A percentile compares a stretch with the other conserved stretches of the same genome.
These are phyloP conservation scores for Stephanodiscus triporus DNA, from an alignment of 108 stramenopile genomes.

Conservation along the genomic window DNA sequence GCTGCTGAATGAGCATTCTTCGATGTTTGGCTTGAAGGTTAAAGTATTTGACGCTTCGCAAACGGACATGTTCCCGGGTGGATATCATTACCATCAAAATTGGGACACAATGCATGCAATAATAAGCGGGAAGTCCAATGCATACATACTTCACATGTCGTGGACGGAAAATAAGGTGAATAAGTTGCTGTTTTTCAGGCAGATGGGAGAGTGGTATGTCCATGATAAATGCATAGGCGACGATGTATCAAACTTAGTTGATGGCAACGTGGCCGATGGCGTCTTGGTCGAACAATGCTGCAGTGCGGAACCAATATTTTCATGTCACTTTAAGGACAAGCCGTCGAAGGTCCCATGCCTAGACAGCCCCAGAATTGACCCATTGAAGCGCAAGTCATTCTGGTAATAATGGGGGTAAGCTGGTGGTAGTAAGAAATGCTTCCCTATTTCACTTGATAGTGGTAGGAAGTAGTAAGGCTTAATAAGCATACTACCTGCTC, in stretches of 20 bases:
- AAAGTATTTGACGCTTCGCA: constrained; percentile 52
- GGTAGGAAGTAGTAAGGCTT: no score
- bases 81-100: constrained; percentile 48
- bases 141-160: constrained; percentile 53
- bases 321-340: constrained; percentile 77
- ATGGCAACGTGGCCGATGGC: constrained; percentile 25
- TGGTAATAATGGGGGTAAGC: constrained; percentile 1
- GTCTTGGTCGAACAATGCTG: constrained; percentile 53
- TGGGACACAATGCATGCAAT: constrained; percentile 51
- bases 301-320: constrained; percentile 51
- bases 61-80: constrained; percentile 50
- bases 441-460: no score
- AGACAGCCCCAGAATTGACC: constrained; percentile 55
- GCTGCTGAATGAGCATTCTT: constrained; percentile 49
- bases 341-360: constrained; percentile 65
- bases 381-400: constrained; percentile 22
- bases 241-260: constrained; percentile 16
- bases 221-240: constrained; percentile 57
- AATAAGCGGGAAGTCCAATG: constrained; percentile 33
- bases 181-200: constrained; percentile 55
- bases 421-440: no score
- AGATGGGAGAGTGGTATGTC: constrained; percentile 75
- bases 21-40: constrained; percentile 53
- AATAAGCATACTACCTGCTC: no score
- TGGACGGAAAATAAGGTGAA: constrained; percentile 57